Base-by-base conservation (phyloP, 2,329 filamentous ascomycete species). In the Trichoderma endophyticum region DNA sequence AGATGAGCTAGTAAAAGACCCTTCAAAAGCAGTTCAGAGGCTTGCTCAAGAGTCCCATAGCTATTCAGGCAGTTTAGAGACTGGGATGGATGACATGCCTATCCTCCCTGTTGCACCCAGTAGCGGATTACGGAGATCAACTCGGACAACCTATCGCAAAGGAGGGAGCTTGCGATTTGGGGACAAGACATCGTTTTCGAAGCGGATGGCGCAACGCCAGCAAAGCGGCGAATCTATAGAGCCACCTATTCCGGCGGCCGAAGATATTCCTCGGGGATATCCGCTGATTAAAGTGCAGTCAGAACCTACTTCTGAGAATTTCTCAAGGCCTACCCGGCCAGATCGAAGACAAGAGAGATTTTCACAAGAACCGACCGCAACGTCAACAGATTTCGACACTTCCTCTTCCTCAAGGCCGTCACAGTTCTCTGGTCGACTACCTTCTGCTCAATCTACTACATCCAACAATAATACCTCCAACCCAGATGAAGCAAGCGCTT, bases 131-230 rank as follows among this genome's bases (percentile, higher is more conserved):
- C 92, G 96, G 76, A 89, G 96, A 73, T 98, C 96, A 14, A 99
- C 94, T 24, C 89, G 93, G 70, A 99, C 96, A 6, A 95, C 93
- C 30, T 98, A 98, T 80, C 87, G 95, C 77, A 93, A 90, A 77
- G 87, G 93, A 72, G 95, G 95, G 39, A 98, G 95, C 83, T 81
- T 97, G 74, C 91, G 92, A 65, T 93, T 91, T 75, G 92, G 93
- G 28, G 92, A 96, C 73, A 88, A 92, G 69, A 85, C 90, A 4
- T 90, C 92, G 0, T 92, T 94, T 75, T 92, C 93, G 1, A 93
- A 93, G 80, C 89, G 95, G 51, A 85, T 90, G 59, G 86, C 86
- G 5, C 87, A 88, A 57, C 89, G 89, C 72, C 87, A 89, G 28
- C 84, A 86, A n/a, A 91, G 92, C 21, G 85, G 85, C 15, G 89